These are phyloP conservation scores for Penicillium sp. DNA, from an alignment of 2,329 filamentous ascomycete genomes.

Conservation along the genomic window DNA sequence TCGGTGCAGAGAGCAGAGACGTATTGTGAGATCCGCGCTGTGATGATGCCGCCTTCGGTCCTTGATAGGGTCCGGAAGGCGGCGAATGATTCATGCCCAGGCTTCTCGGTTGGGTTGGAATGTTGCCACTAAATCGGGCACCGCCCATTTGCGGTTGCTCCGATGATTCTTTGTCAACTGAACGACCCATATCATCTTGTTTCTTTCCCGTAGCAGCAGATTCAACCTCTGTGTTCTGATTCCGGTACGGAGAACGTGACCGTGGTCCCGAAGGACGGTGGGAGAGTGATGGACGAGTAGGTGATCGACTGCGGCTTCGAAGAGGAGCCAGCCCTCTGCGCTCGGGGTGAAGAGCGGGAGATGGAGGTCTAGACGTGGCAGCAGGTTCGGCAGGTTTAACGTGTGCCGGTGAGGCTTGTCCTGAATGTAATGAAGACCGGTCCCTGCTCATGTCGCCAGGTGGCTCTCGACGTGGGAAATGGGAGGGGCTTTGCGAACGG, in stretches of 20 bases:
- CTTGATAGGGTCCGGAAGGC: conserved; percentile 38
- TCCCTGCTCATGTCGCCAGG: conserved; percentile 44
- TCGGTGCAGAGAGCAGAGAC: conserved; percentile 45
- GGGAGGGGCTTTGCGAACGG: conserved; percentile 52
- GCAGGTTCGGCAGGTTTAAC: conserved; percentile 52
- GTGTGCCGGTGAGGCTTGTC: conserved; percentile 41
- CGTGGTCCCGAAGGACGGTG: conserved; percentile 20
- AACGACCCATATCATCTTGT: background rate
- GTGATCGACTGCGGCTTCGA: conserved; percentile 29
- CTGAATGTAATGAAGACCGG: conserved; percentile 50
- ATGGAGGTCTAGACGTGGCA: conserved; percentile 57
- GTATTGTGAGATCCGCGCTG: conserved; percentile 35
- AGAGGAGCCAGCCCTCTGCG: conserved; percentile 42
- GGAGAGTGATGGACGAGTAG: conserved; percentile 21
- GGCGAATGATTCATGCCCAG: conserved; percentile 26
- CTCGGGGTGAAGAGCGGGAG: conserved; percentile 55
- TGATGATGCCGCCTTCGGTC: conserved; percentile 31
- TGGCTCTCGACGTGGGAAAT: conserved; percentile 47
- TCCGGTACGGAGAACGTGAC: conserved; percentile 17
- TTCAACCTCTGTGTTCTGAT: conserved; percentile 8
- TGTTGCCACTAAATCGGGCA: conserved; percentile 17
- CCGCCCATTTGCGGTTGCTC: conserved; percentile 20
- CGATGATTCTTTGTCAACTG: background rate
- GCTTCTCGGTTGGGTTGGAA: conserved; percentile 32
- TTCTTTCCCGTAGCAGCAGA: background rate